Evolutionary conservation across 139 green algal species (phyloP).

Genomic region (Closterium sp.): DNA sequence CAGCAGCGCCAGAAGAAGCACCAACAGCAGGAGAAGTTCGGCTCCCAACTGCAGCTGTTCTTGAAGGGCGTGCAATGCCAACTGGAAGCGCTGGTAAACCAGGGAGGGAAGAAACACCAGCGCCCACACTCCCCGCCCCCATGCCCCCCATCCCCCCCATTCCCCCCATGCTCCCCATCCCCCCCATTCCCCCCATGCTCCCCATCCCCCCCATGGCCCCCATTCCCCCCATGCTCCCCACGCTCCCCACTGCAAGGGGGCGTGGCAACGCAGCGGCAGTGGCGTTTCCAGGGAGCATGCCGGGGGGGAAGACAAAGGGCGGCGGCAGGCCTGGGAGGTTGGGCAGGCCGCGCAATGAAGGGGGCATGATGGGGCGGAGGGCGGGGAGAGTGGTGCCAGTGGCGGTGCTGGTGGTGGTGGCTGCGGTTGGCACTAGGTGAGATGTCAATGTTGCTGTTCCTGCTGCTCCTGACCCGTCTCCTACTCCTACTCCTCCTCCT

Average conservation of each 20-base stretch:
- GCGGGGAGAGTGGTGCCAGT: background rate
- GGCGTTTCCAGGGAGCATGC: background rate
- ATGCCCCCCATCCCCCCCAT: background rate
- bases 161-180: no score
- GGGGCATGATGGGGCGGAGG: background rate
- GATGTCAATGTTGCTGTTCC: background rate
- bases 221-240: background rate
- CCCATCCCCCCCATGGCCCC: no score
- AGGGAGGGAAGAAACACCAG: background rate
- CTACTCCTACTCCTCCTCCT: background rate
- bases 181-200: background rate
- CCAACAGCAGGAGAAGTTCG: background rate
- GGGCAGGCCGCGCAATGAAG: background rate
- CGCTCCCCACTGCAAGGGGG: background rate
- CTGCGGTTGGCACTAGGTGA: background rate
- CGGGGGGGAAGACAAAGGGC: background rate
- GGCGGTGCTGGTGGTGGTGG: no score
- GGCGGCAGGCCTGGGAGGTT: background rate
- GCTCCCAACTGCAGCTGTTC: background rate
- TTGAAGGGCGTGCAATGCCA: background rate
- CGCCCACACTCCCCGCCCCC: background rate
- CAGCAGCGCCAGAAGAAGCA: no score
- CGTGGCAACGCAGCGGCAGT: background rate
- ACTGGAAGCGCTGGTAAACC: background rate
- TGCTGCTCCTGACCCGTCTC: background rate